Percentiles rank a stretch among this genome's conserved stretches.
phyloP scores from a whole-genome alignment of 2,329 filamentous ascomycete species.

The Harringtonia lauricola region DNA sequence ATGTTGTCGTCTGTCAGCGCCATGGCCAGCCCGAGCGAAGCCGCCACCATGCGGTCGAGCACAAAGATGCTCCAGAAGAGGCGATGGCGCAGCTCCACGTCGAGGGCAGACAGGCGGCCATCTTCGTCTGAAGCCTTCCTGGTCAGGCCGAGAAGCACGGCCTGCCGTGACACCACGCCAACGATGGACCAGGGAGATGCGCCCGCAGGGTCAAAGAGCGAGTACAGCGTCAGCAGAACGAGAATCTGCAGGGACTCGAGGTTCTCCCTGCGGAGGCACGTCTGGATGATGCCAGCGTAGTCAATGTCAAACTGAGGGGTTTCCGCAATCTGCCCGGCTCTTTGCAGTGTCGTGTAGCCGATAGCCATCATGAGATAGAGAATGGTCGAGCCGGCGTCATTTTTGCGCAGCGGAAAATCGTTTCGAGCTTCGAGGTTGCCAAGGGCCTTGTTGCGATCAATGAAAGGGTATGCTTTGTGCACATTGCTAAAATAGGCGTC shows the following conservation, averaged over 20 bases:
- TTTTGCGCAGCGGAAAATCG: slow-evolving; percentile 8
- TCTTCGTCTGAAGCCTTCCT: slow-evolving; percentile 3
- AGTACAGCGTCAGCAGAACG: slow-evolving; percentile 29
- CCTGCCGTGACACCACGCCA: slow-evolving; percentile 26
- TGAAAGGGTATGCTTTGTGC: slow-evolving; percentile 33
- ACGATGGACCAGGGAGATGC: slow-evolving; percentile 28
- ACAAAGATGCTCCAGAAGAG: slow-evolving; percentile 34
- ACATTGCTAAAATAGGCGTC: slow-evolving; percentile 36
- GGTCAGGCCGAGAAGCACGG: slow-evolving; percentile 25
- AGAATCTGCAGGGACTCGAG: slow-evolving; percentile 29
- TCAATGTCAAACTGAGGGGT: slow-evolving; percentile 24
- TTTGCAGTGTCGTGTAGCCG: slow-evolving; percentile 30
- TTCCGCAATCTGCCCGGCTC: slow-evolving; percentile 27
- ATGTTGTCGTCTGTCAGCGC: slow-evolving; percentile 27
- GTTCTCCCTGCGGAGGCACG: slow-evolving; percentile 24
- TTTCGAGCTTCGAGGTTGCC: slow-evolving; percentile 19
- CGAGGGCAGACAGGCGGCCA: background rate
- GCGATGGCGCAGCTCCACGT: slow-evolving; percentile 19
- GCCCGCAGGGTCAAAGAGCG: slow-evolving; percentile 28
- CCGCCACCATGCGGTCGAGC: slow-evolving; percentile 32
- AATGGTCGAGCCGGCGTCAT: slow-evolving; percentile 22
- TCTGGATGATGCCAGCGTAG: slow-evolving; percentile 28
- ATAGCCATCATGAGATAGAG: slow-evolving; percentile 34
- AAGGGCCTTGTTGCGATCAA: slow-evolving; percentile 25
- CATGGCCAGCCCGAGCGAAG: slow-evolving; percentile 27